Evolutionary conservation across 257 asterid genomes (phyloP).

Genomic region (Nicotiana knightiana): DNA sequence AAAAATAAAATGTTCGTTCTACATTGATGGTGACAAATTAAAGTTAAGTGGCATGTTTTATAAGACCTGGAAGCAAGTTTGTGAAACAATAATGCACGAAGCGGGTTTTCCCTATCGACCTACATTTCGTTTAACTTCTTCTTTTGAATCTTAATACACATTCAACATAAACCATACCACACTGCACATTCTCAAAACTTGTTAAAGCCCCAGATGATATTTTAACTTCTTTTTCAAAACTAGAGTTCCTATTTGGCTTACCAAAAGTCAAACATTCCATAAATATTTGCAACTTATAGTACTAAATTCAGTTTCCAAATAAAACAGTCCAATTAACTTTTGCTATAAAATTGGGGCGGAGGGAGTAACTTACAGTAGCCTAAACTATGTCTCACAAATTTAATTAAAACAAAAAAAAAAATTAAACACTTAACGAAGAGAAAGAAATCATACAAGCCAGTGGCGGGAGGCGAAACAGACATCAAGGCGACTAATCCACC

Average conservation of each 20-base stretch:
- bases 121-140: neutral
- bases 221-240: neutral
- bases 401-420: neutral
- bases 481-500: conserved; percentile 95
- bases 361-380: neutral
- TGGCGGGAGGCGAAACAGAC: conserved; percentile 75
- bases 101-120: neutral
- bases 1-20: neutral
- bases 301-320: neutral
- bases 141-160: neutral
- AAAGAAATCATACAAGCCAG: conserved; percentile 52
- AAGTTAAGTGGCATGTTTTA: neutral
- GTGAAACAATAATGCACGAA: neutral
- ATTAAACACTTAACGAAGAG: neutral
- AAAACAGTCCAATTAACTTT: neutral
- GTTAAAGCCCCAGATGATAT: neutral
- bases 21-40: neutral
- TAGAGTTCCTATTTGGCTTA: neutral
- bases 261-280: neutral
- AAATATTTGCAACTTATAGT: neutral
- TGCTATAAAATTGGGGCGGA: neutral
- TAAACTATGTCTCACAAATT: neutral
- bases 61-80: neutral
- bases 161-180: neutral
- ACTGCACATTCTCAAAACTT: neutral